Evolutionary conservation across 139 green algal genomes (phyloP), one percentile per base, ranked within the genome.

Genomic region (Chlamydomonas sp.): DNA sequence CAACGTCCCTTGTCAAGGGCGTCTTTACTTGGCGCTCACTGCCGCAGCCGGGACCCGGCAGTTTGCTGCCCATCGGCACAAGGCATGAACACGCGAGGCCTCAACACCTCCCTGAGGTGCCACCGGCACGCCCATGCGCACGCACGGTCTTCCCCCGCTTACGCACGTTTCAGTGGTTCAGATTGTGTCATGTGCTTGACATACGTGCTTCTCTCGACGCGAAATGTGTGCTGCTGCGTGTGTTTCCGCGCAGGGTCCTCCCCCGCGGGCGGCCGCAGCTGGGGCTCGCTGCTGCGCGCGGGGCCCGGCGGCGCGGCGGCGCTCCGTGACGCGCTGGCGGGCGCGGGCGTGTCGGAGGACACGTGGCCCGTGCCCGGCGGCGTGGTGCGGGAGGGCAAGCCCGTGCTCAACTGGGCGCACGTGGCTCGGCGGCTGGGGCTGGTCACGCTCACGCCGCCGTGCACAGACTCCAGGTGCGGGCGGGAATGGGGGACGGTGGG

Each of bases 351-450:
- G 71, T 4, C 18, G 82, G 31, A 49, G 31, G 82, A 71, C 14
- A 59, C 60, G 9, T 96, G 93, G 94, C 94, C 94, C 9, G 61
- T 97, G 83, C 67, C 88, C 17, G 91, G 92, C 8, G 82, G 72
- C 3, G 76, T 90, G 12, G n/a, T 16, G 7, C 71, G 83, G 31
- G 57, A 62, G 1, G 89, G 89, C 31, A 49, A 49, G 1, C 59
- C 20, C 4, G 90, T 97, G 60, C 77, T 90, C 20, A 92, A 90
- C 64, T 95, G 93, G 88, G 88, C 63, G 49, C 87, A 84, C 57
- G 60, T 79, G 57, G 15, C 91, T 16, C 73, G 89, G 62, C 85
- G 20, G 82, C 71, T 86, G 69, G 82, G 82, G 20, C 59, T 8
- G 3, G 20, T 94, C 18, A 87, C 80, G 17, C 85, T 93, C 79